Percentiles rank a stretch among this genome's conserved stretches.
These are phyloP conservation scores for Fusarium hainanense DNA, from an alignment of 2,329 filamentous ascomycete genomes.

Conservation along the genomic window DNA sequence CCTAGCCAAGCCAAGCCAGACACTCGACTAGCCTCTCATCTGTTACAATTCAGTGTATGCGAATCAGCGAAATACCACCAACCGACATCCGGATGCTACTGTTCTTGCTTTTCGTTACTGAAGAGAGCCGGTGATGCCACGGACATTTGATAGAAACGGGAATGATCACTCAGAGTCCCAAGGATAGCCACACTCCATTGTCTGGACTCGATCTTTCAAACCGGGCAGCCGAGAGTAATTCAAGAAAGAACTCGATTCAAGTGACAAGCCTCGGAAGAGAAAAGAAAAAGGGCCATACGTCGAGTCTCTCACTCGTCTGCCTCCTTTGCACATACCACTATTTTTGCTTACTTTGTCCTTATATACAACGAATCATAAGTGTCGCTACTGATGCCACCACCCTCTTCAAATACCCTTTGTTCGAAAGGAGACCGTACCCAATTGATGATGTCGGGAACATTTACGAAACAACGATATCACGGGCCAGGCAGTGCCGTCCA, in stretches of 20 bases:
- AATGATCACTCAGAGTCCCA: background rate
- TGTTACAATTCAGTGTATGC: background rate
- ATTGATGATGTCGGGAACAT: background rate
- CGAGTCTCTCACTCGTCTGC: conserved; percentile 1
- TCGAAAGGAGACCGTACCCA: background rate
- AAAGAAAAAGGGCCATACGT: background rate
- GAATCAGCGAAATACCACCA: conserved; percentile 11
- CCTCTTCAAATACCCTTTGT: background rate
- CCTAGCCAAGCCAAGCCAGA: background rate
- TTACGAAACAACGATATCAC: conserved; percentile 1
- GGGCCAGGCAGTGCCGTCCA: background rate
- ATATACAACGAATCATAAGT: conserved; percentile 7
- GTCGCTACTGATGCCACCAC: conserved; percentile 5
- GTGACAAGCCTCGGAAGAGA: background rate
- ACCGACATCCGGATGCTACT: conserved; percentile 1
- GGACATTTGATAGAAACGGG: conserved; percentile 12
- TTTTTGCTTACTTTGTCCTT: background rate
- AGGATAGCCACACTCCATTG: conserved; percentile 10
- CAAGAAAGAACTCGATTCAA: background rate
- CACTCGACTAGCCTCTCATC: background rate
- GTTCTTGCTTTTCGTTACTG: conserved; percentile 18
- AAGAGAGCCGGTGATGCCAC: conserved; percentile 18
- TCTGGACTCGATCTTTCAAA: background rate
- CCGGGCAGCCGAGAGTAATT: background rate
- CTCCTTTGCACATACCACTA: conserved; percentile 1